Conservation (phyloP, 2,329 filamentous ascomycete genomes). For the Aspergillus pseudoterreus region DNA sequence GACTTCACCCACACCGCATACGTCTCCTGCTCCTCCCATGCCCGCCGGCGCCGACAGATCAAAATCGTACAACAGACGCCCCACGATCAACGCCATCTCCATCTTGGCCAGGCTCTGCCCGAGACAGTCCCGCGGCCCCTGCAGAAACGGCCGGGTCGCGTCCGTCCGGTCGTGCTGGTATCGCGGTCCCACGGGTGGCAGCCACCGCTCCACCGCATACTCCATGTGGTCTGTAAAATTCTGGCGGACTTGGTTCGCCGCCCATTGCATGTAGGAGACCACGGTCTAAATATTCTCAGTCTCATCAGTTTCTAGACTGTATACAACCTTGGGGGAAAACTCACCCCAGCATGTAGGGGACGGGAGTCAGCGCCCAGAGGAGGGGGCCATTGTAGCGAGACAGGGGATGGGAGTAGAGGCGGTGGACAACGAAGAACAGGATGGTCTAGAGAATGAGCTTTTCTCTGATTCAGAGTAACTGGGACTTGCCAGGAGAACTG, state of each 20-base stretch:
- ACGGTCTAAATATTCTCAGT: not conserved
- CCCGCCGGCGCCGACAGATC: constrained; percentile 1
- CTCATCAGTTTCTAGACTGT: not conserved
- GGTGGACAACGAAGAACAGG: no score
- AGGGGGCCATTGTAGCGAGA: no score
- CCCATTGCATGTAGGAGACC: constrained; percentile 3
- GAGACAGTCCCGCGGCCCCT: constrained; percentile 9
- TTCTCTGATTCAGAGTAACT: no score
- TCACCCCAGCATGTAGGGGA: not conserved
- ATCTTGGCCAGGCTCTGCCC: constrained; percentile 7
- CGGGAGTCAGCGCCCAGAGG: no score
- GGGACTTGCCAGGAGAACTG: no score
- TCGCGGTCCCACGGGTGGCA: not conserved
- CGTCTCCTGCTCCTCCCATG: constrained; percentile 3
- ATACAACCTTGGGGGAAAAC: not conserved
- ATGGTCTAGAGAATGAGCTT: no score
- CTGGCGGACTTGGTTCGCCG: not conserved
- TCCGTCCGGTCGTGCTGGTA: constrained; percentile 3
- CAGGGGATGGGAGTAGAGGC: no score
- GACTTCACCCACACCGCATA: constrained; percentile 7
- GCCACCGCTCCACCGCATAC: constrained; percentile 10
- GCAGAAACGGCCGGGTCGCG: constrained; percentile 11
- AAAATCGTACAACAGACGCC: constrained; percentile 11
- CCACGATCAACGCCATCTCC: constrained; percentile 10
- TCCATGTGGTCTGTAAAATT: constrained; percentile 3